phyloP scores from a whole-genome alignment of 768 basidiomycete genomes.

The Boletus sensibilis region DNA sequence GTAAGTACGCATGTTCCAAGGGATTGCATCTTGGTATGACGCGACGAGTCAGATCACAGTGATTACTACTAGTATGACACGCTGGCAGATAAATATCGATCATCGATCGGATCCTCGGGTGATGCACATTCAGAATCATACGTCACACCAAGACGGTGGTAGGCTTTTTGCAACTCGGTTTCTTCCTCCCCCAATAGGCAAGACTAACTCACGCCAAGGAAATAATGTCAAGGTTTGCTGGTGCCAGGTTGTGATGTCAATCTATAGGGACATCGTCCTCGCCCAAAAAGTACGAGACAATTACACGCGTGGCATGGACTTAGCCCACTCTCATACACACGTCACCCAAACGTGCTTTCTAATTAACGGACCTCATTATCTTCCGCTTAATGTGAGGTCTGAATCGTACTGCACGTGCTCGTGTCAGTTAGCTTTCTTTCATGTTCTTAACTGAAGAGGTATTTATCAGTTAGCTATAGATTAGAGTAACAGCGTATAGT shows the following conservation, averaged over 20 bases:
- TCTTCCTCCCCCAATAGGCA: background rate
- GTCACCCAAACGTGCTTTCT: background rate
- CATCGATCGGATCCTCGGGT: background rate
- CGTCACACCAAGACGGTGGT: background rate
- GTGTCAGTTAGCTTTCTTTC: background rate
- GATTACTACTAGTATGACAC: background rate
- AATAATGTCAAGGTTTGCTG: background rate
- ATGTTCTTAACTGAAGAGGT: background rate
- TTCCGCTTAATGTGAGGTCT: background rate
- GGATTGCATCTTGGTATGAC: background rate
- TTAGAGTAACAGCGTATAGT: background rate
- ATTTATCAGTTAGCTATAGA: background rate
- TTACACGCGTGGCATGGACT: background rate
- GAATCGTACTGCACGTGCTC: background rate
- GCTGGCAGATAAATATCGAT: background rate
- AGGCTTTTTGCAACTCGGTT: background rate
- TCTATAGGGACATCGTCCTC: background rate
- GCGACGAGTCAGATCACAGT: background rate
- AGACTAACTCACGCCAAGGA: too few relatives aligned
- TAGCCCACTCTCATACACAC: background rate
- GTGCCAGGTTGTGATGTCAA: background rate
- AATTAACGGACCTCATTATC: background rate
- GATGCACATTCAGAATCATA: background rate
- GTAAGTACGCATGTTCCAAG: background rate
- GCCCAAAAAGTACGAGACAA: background rate